These are phyloP conservation scores for Talaromyces piceae DNA, from an alignment of 2,329 filamentous ascomycete genomes.

Conservation along the genomic window DNA sequence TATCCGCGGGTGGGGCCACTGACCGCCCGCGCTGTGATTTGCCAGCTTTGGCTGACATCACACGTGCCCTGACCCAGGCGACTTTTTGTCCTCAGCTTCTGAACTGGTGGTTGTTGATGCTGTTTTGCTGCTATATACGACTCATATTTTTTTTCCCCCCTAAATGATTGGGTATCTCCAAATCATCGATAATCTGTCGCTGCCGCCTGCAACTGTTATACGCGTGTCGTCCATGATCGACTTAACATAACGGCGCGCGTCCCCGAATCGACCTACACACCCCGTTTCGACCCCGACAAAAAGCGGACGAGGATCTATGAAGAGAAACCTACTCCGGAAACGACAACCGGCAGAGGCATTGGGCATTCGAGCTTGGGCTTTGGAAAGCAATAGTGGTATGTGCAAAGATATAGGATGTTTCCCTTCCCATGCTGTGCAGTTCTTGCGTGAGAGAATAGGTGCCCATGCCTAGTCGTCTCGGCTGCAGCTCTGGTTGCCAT, in stretches of 20 bases:
- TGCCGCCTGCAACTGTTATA: background rate
- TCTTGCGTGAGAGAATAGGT: background rate
- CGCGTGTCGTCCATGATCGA: background rate
- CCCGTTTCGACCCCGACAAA: background rate
- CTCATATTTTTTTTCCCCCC: too few relatives aligned
- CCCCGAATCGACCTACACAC: background rate
- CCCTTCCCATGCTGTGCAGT: too few relatives aligned
- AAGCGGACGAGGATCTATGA: slow-evolving; percentile 6
- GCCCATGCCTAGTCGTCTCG: background rate
- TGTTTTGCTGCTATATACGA: background rate
- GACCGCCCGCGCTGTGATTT: background rate
- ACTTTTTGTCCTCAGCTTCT: background rate
- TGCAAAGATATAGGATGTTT: too few relatives aligned
- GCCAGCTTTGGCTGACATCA: background rate
- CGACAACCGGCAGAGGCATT: slow-evolving; percentile 11
- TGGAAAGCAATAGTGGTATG: slow-evolving; percentile 11
- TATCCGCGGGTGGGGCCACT: too few relatives aligned
- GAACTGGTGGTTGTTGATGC: background rate
- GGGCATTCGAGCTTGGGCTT: slow-evolving; percentile 6
- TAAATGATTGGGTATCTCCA: too few relatives aligned
- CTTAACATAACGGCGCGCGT: background rate
- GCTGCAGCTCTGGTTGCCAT: background rate
- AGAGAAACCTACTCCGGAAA: slow-evolving; percentile 8
- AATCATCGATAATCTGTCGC: too few relatives aligned
- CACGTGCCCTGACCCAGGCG: background rate